phyloP scores from a whole-genome alignment of 371 early-diverging fungal genomes.

The Nosema bombycis region DNA sequence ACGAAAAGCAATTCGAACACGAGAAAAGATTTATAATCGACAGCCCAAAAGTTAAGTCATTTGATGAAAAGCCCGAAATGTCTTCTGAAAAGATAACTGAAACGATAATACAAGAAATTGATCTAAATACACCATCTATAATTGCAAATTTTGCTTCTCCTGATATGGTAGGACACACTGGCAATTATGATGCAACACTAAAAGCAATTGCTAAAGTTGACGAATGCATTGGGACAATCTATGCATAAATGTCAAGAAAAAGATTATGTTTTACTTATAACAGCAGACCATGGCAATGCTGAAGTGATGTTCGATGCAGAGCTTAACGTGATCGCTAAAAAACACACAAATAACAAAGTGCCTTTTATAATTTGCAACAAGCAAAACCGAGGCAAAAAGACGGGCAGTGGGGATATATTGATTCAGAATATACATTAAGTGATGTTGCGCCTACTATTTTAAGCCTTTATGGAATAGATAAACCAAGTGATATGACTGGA shows the following conservation, averaged over 20 bases:
- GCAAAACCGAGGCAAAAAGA: constrained; percentile 63
- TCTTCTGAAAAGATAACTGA: constrained; percentile 77
- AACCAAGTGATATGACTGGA: constrained; percentile 95
- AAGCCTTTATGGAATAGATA: constrained; percentile 76
- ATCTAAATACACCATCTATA: constrained; percentile 71
- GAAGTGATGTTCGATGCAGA: constrained; percentile 89
- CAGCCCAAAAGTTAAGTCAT: constrained; percentile 88
- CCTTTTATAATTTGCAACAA: constrained; percentile 78
- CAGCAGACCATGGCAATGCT: constrained; percentile 98
- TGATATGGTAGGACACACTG: constrained; percentile 92
- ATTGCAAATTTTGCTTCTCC: constrained; percentile 99
- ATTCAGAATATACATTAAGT: constrained; percentile 70
- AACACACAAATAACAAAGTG: constrained; percentile 68
- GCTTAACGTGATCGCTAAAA: constrained; percentile 78
- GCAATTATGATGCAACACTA: constrained; percentile 81
- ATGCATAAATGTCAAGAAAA: constrained; percentile 77
- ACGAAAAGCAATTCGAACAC: constrained; percentile 74
- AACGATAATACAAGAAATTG: constrained; percentile 66
- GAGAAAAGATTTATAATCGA: constrained; percentile 82
- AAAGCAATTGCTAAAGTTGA: constrained; percentile 87
- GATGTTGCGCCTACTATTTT: constrained; percentile 97
- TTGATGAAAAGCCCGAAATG: constrained; percentile 91
- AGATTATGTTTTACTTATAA: constrained; percentile 83
- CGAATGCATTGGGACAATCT: constrained; percentile 80
- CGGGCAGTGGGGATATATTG: constrained; percentile 56